These are phyloP conservation scores for Candida hungchunana DNA, from an alignment of 805 yeast species.

Conservation along the genomic window DNA sequence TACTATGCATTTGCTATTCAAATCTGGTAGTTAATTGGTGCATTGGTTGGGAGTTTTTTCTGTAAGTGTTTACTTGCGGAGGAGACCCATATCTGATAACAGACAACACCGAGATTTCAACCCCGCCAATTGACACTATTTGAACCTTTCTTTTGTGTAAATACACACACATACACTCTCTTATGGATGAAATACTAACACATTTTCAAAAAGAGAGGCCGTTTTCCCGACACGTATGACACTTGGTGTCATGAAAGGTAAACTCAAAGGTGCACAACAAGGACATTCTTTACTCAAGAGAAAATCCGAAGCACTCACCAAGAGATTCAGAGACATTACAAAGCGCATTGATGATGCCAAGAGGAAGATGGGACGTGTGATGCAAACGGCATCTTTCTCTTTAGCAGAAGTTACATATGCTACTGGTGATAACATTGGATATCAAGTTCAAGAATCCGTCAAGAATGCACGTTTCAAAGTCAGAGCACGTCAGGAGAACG, in stretches of 20 bases:
- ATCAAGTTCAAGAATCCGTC: constrained; percentile 93
- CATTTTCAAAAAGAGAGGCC: constrained; percentile 61
- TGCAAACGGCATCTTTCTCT: constrained; percentile 98
- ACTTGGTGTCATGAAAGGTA: constrained; percentile 88
- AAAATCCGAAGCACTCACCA: constrained; percentile 95
- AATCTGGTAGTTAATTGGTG: too few species aligned
- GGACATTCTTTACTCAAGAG: constrained; percentile 92
- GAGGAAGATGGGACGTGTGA: constrained; percentile 95
- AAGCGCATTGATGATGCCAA: constrained; percentile 81
- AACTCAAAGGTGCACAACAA: constrained; percentile 94
- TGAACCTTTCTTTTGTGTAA: too few species aligned
- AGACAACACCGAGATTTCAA: too few species aligned
- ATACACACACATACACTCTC: neutral
- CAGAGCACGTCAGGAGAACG: constrained; percentile 90
- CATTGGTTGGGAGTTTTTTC: too few species aligned
- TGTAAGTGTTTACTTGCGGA: too few species aligned
- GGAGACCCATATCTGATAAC: too few species aligned
- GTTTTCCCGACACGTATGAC: constrained; percentile 99
- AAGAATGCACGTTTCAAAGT: constrained; percentile 88
- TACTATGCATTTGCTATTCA: too few species aligned
- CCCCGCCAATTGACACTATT: too few species aligned
- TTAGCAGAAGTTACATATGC: constrained; percentile 97
- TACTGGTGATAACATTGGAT: constrained; percentile 92
- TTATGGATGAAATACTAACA: constrained; percentile 3
- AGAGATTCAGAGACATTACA: constrained; percentile 93